Percentiles rank a stretch among this genome's conserved stretches.
Evolutionary conservation across 2,329 filamentous ascomycete species (phyloP).

Genomic region (Xylaria sp.): DNA sequence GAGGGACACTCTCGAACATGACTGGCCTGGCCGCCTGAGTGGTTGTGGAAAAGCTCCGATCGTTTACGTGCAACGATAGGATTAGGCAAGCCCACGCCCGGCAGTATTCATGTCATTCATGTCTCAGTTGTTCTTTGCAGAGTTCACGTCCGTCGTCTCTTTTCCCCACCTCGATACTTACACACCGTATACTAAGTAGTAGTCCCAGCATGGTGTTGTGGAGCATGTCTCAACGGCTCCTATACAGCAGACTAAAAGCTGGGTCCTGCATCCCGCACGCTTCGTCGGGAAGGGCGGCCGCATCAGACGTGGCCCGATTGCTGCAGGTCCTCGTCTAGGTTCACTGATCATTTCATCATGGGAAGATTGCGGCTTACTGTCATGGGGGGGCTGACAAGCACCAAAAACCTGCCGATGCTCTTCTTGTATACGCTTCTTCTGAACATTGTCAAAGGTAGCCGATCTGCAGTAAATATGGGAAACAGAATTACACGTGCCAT

Average conservation of each 20-base stretch:
- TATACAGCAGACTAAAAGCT: conserved; percentile 39
- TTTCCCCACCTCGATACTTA: conserved; percentile 28
- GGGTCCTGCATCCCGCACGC: conserved; percentile 48
- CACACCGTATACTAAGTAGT: conserved; percentile 22
- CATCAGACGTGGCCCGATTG: conserved; percentile 49
- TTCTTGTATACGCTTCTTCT: neutral
- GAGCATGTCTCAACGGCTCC: conserved; percentile 43
- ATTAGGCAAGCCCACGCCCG: conserved; percentile 46
- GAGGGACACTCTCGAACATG: conserved; percentile 46
- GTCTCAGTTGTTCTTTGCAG: conserved; percentile 40
- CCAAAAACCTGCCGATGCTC: conserved; percentile 16
- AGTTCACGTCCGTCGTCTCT: conserved; percentile 25
- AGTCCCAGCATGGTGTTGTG: conserved; percentile 36
- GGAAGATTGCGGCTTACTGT: conserved; percentile 39
- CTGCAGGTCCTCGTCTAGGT: conserved; percentile 46
- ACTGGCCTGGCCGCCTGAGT: conserved; percentile 40
- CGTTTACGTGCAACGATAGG: conserved; percentile 48
- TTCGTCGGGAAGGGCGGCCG: conserved; percentile 51
- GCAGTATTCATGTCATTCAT: conserved; percentile 45
- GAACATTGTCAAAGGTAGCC: conserved; percentile 7
- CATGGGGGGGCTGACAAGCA: conserved; percentile 29
- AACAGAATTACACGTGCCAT: neutral
- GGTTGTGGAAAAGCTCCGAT: conserved; percentile 48
- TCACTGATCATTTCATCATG: conserved; percentile 38
- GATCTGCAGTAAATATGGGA: conserved; percentile 3